Conservation (phyloP, 2,329 filamentous ascomycete genomes). For the Botryosphaeria dothidea region DNA sequence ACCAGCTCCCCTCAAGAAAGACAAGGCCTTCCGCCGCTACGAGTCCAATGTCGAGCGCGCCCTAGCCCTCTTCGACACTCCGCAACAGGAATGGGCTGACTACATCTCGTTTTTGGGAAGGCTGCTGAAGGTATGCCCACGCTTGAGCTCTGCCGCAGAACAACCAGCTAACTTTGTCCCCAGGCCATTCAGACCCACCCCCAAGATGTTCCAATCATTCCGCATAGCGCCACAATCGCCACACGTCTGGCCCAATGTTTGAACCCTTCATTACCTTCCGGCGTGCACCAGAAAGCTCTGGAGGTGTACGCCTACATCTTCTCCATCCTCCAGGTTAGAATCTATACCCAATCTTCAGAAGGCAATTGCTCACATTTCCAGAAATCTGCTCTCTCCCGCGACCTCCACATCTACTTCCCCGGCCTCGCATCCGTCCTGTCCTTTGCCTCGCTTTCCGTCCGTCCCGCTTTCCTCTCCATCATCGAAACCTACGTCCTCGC, state of each 20-base stretch:
- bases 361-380: slow-evolving; percentile 30
- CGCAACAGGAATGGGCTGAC: slow-evolving; percentile 97
- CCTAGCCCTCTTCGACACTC: slow-evolving; percentile 85
- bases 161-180: slow-evolving; percentile 16
- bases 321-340: slow-evolving; percentile 64
- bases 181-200: slow-evolving; percentile 88
- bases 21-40: slow-evolving; percentile 81
- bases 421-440: slow-evolving; percentile 86
- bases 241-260: slow-evolving; percentile 94
- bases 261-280: slow-evolving; percentile 88
- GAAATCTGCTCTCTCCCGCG: slow-evolving; percentile 72
- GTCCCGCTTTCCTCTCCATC: slow-evolving; percentile 80
- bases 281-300: slow-evolving; percentile 94
- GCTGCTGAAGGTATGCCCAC: slow-evolving; percentile 71
- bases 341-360: slow-evolving; percentile 54
- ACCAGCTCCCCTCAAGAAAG: slow-evolving; percentile 60
- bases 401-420: slow-evolving; percentile 85
- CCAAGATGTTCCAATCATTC: slow-evolving; percentile 68
- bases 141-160: not conserved
- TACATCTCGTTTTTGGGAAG: slow-evolving; percentile 96
- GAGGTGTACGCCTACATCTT: slow-evolving; percentile 94
- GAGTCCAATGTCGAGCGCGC: slow-evolving; percentile 84
- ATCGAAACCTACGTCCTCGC: slow-evolving; percentile 78
- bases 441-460: slow-evolving; percentile 90
- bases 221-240: slow-evolving; percentile 79